These are phyloP conservation scores for Hypoxylon fragiforme DNA, from an alignment of 495 filamentous ascomycete species.

Conservation along the genomic window DNA sequence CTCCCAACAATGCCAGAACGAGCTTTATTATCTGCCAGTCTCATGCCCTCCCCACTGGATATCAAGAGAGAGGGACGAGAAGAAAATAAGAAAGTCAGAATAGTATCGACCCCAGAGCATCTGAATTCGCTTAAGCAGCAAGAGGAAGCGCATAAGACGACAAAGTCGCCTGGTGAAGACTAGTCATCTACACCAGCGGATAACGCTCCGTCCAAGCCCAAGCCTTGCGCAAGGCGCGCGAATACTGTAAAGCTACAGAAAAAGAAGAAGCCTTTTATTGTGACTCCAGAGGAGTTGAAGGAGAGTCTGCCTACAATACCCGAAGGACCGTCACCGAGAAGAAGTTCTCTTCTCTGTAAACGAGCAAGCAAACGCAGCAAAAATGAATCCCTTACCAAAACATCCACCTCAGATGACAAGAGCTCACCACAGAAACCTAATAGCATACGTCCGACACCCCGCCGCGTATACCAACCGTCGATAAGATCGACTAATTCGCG, in stretches of 20 bases:
- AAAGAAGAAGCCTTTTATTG: conserved; percentile 29
- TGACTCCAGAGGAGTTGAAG: conserved; percentile 11
- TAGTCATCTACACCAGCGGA: conserved; percentile 20
- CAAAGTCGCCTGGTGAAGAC: conserved; percentile 6
- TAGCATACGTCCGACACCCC: conserved; percentile 42
- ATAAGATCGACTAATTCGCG: conserved; percentile 49
- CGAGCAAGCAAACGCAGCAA: conserved; percentile 5
- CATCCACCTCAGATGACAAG: conserved; percentile 10
- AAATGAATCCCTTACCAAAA: conserved; percentile 6
- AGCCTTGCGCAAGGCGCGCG: conserved; percentile 24
- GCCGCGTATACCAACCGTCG: conserved; percentile 54
- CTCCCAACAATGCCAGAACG: conserved; percentile 25
- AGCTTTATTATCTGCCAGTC: conserved; percentile 14
- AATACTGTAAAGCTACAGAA: conserved; percentile 52
- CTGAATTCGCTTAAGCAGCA: conserved; percentile 37
- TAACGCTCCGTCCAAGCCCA: conserved; percentile 15
- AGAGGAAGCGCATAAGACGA: conserved; percentile 34
- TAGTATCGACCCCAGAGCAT: conserved; percentile 37
- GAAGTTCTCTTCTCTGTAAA: conserved; percentile 34
- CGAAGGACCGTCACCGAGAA: conserved; percentile 51
- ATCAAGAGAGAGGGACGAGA: conserved; percentile 21
- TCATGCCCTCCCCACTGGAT: conserved; percentile 37
- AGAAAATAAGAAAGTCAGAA: conserved; percentile 23
- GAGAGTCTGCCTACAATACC: conserved; percentile 47
- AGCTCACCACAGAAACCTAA: conserved; percentile 44